Percentiles rank a stretch among this genome's conserved stretches.
These are phyloP conservation scores for Linanthus parryae DNA, from an alignment of 148 eudicot species.

Conservation along the genomic window DNA sequence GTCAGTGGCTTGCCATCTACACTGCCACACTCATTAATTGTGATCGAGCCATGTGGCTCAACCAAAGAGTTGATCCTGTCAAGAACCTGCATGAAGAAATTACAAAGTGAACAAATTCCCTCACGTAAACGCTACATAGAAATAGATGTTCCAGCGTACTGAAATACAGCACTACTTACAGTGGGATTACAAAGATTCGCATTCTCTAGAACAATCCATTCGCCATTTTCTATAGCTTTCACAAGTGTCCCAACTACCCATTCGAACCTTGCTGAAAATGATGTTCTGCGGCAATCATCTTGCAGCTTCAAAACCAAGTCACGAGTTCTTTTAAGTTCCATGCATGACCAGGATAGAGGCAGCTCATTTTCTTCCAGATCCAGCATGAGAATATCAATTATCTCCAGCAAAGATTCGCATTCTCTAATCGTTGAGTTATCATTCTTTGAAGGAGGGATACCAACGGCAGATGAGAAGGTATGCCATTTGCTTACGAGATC, in stretches of 20 bases:
- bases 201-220: slow-evolving; percentile 94
- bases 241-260: slow-evolving; percentile 84
- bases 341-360: slow-evolving; percentile 52
- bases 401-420: slow-evolving; percentile 35
- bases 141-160: slow-evolving; percentile 2
- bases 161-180: slow-evolving; percentile 27
- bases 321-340: slow-evolving; percentile 48
- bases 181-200: slow-evolving; percentile 99
- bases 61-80: slow-evolving; percentile 94
- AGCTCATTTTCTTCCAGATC: slow-evolving; percentile 27
- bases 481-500: slow-evolving; percentile 54
- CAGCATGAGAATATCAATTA: slow-evolving; percentile 46
- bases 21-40: slow-evolving; percentile 85
- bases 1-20: slow-evolving; percentile 82
- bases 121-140: not conserved
- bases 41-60: slow-evolving; percentile 86
- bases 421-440: slow-evolving; percentile 38
- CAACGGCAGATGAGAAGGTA: slow-evolving; percentile 41
- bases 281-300: slow-evolving; percentile 33
- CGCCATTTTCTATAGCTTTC: slow-evolving; percentile 91
- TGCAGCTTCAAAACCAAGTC: slow-evolving; percentile 44
- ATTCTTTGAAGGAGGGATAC: slow-evolving; percentile 24
- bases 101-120: not conserved
- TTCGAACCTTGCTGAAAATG: slow-evolving; percentile 65
- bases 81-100: slow-evolving; percentile 62